Conservation (phyloP, 2,329 filamentous ascomycete genomes). For the Exophiala oligosperma region DNA sequence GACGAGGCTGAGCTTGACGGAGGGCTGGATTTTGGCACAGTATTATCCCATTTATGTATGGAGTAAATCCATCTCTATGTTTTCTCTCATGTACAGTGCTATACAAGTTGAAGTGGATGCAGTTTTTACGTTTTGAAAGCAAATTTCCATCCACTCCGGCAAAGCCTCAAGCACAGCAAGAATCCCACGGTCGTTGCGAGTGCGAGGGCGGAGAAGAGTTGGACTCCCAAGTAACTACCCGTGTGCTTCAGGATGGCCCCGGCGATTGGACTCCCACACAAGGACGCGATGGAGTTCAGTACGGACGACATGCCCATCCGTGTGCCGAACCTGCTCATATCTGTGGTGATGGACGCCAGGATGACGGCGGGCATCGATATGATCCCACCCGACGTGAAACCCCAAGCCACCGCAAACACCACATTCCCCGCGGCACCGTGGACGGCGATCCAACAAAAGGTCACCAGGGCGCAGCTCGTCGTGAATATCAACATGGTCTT, state of each 20-base stretch:
- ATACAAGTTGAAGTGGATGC: too few relatives aligned
- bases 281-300: not conserved
- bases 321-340: slow-evolving; percentile 39
- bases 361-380: slow-evolving; percentile 41
- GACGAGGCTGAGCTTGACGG: not conserved
- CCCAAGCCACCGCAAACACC: slow-evolving; percentile 36
- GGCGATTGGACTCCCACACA: not conserved
- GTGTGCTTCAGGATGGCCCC: not conserved
- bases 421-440: slow-evolving; percentile 30
- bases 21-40: not conserved
- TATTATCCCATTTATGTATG: not conserved
- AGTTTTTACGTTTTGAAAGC: slow-evolving; percentile 1
- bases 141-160: slow-evolving; percentile 4
- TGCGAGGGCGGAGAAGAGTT: not conserved
- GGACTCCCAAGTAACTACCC: not conserved
- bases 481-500: not conserved
- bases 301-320: slow-evolving; percentile 42
- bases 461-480: slow-evolving; percentile 31
- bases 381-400: slow-evolving; percentile 41
- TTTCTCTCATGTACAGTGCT: too few relatives aligned
- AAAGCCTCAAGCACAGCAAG: slow-evolving; percentile 5
- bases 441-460: slow-evolving; percentile 36
- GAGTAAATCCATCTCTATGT: not conserved
- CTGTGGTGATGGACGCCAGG: slow-evolving; percentile 35
- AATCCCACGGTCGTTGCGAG: not conserved